Evolutionary conservation across 345 rosid genomes (phyloP), one percentile per base, ranked within the genome.

Genomic region (Populus alba): DNA sequence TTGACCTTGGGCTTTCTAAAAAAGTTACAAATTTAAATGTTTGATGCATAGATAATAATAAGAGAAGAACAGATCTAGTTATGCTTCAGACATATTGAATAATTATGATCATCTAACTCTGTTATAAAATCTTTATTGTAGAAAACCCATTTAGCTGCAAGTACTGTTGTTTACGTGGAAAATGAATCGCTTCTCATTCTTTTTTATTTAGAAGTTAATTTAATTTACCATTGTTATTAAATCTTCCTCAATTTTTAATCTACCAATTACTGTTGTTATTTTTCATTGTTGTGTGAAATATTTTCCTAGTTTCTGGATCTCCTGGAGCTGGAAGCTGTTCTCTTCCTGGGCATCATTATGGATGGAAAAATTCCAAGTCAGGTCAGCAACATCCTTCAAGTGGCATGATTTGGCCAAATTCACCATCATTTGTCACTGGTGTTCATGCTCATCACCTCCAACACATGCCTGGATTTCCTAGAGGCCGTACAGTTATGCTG

Each of bases 391-490:
- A 81, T 90, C 78, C 92, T 85, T 88, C 98, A 85, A 87, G 84
- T 83, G 87, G 80, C 78, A 82, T 91, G 90, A 86, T 89, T 71
- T 97, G 98, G 98, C 92, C 94, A 59, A 91, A 87, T 85, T 92
- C 96, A 2, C 92, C 93, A 68, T 91, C 97, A 33, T 90, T 89
- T 84, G 79, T 86, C 66, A 91, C 87, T 68, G 91, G 92, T 35
- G 79, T 89, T 81, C 73, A 69, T 82, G 85, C 88, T 77, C 91
- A 87, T 85, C 95, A 86, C 55, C 85, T 87, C 68, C 82, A 88
- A 23, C 94, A 89, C 73, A 80, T 90, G 84, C 85, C 90, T 74
- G 94, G 92, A 77, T 82, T 85, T 72, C 91, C 92, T 71, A 85
- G 92, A 81, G 89, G 89, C 65, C 90, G 93, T 68, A 74, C 97